Evolutionary conservation across 352 stramenopile species (phyloP), one percentile per base, ranked within the genome.

Genomic region (Pythium plurisporium): DNA sequence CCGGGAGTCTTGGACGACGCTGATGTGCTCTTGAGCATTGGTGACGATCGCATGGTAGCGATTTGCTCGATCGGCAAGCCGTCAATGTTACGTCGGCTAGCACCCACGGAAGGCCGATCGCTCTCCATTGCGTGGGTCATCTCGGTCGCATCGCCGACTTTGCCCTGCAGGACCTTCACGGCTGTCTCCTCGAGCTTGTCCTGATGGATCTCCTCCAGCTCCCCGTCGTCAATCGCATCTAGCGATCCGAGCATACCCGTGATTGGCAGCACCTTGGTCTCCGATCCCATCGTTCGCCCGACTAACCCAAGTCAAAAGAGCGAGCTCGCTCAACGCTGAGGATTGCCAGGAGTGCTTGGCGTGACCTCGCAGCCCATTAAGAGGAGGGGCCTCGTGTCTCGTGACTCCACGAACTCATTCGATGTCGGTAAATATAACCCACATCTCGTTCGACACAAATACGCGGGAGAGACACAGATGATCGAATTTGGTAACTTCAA

Each of bases 91-190:
- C n/a, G n/a, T n/a, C n/a, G n/a, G n/a, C n/a, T n/a, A n/a, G n/a
- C n/a, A n/a, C n/a, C n/a, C n/a, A n/a, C n/a, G n/a, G n/a, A n/a
- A n/a, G n/a, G n/a, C n/a, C n/a, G n/a, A n/a, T n/a, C n/a, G n/a
- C n/a, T n/a, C n/a, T n/a, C n/a, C n/a, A n/a, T n/a, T n/a, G n/a
- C n/a, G n/a, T n/a, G n/a, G n/a, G n/a, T n/a, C n/a, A 42, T 20
- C 20, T 54, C 46, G 31, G 5, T 54, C 11, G 46, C 46, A 22
- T 54, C 46, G 31, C 46, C 46, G 4, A 54, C 20, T 15, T n/a
- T 42, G 15, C 46, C 31, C 4, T 41, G 27, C 4, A 54, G 34
- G 4, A 43, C 29, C 8, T 43, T 29, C 0, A 54, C 20, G 10
- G 34, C 20, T 2, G 46, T 43, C 20, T 54, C 20, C 11, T 49